These are phyloP conservation scores for Acarospora socialis DNA, from an alignment of 2,329 filamentous ascomycete genomes.

Conservation along the genomic window DNA sequence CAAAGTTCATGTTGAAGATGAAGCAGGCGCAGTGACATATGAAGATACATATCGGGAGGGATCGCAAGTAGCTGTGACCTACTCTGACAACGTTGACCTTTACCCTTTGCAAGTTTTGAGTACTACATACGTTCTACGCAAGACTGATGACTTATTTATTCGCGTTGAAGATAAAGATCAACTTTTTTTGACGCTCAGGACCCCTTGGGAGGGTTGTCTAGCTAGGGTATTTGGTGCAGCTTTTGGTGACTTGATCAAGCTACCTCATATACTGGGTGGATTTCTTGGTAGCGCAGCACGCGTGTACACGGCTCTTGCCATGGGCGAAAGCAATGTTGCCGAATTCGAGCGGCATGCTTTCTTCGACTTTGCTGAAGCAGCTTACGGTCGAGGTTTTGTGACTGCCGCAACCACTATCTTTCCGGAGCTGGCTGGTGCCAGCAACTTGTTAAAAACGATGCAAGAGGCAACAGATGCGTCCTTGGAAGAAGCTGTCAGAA, in stretches of 20 bases:
- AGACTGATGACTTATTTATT: neutral
- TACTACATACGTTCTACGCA: neutral
- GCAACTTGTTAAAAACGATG: slow-evolving; percentile 2
- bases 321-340: neutral
- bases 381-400: slow-evolving; percentile 5
- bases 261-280: slow-evolving; percentile 1
- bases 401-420: slow-evolving; percentile 2
- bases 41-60: neutral
- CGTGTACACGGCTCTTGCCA: slow-evolving; percentile 3
- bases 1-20: slow-evolving; percentile 2
- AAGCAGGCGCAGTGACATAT: slow-evolving; percentile 1
- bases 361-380: slow-evolving; percentile 5
- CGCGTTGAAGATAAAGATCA: neutral
- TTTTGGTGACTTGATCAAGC: slow-evolving; percentile 2
- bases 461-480: slow-evolving; percentile 1
- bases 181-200: slow-evolving; percentile 3
- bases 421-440: slow-evolving; percentile 1
- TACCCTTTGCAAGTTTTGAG: neutral
- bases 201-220: slow-evolving; percentile 6
- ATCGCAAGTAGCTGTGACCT: slow-evolving; percentile 1
- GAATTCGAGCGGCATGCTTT: neutral
- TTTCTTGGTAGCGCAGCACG: slow-evolving; percentile 5
- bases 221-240: slow-evolving; percentile 1
- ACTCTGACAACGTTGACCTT: neutral
- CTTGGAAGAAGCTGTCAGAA: slow-evolving; percentile 5